These are phyloP conservation scores for Chytridium lagenaria DNA, from an alignment of 371 early-diverging fungal species.

Conservation along the genomic window DNA sequence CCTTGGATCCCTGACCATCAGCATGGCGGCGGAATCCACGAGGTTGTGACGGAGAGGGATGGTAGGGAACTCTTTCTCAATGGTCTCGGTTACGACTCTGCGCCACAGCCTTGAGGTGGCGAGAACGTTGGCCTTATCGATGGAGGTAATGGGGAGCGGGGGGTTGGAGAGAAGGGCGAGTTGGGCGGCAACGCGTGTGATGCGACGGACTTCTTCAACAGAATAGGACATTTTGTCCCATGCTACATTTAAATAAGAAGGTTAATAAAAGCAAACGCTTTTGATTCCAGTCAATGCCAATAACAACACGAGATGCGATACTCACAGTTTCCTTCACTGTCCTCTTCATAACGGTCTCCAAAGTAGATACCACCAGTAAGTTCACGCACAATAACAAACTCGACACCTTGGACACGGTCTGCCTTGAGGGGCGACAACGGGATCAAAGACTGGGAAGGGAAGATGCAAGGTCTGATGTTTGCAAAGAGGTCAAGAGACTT, in stretches of 20 bases:
- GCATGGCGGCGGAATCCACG: constrained; percentile 97
- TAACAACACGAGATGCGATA: too few relatives aligned
- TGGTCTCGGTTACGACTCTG: constrained; percentile 83
- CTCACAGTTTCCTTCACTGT: constrained; percentile 71
- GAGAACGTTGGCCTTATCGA: constrained; percentile 98
- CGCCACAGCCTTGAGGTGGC: constrained; percentile 97
- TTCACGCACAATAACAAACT: constrained; percentile 93
- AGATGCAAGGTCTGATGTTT: constrained; percentile 91
- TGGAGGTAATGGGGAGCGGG: constrained; percentile 84
- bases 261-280: constrained; percentile 32
- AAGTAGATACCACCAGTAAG: constrained; percentile 97
- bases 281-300: too few relatives aligned
- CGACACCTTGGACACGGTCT: constrained; percentile 84
- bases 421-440: constrained; percentile 88
- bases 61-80: constrained; percentile 85
- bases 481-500: constrained; percentile 92
- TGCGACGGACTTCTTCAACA: constrained; percentile 86
- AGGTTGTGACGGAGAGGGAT: constrained; percentile 83
- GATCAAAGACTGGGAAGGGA: constrained; percentile 85
- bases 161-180: constrained; percentile 70
- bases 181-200: constrained; percentile 89
- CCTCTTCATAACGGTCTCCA: constrained; percentile 89
- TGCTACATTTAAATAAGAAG: constrained; percentile 40
- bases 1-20: constrained; percentile 89
- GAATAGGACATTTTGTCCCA: constrained; percentile 92